Percentiles rank a stretch among this genome's conserved stretches.
Evolutionary conservation across 805 yeast species (phyloP).

Genomic region (Pichia kluyveri): DNA sequence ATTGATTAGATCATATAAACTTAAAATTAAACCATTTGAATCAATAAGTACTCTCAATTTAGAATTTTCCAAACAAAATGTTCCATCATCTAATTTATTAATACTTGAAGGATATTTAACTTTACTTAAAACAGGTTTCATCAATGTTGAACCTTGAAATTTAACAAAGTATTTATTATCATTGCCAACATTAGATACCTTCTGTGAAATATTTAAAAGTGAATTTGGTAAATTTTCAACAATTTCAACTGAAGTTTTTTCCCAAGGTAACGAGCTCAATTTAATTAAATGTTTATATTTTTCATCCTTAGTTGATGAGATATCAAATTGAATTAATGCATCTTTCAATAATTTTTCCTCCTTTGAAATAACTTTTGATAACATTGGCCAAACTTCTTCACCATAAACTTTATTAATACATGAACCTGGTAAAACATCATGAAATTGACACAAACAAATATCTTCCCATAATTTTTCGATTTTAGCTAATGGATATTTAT

Average conservation of each 20-base stretch:
- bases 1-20: slow-evolving; percentile 51
- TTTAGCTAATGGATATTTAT: slow-evolving; percentile 62
- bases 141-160: slow-evolving; percentile 13
- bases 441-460: slow-evolving; percentile 86
- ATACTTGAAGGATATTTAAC: slow-evolving; percentile 44
- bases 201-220: slow-evolving; percentile 8
- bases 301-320: slow-evolving; percentile 5
- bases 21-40: slow-evolving; percentile 45
- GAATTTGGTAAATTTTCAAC: slow-evolving; percentile 9
- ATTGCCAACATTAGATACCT: neutral
- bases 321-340: slow-evolving; percentile 25
- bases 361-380: slow-evolving; percentile 44
- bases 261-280: slow-evolving; percentile 62
- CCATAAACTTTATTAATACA: slow-evolving; percentile 90
- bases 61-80: slow-evolving; percentile 49
- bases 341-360: slow-evolving; percentile 44
- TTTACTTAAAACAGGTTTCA: slow-evolving; percentile 16
- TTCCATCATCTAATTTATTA: slow-evolving; percentile 27
- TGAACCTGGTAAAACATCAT: slow-evolving; percentile 96
- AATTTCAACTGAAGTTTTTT: slow-evolving; percentile 37
- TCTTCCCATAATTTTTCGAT: slow-evolving; percentile 79
- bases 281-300: slow-evolving; percentile 18
- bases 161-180: slow-evolving; percentile 10
- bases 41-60: slow-evolving; percentile 47
- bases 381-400: slow-evolving; percentile 78